These are phyloP conservation scores for Pelargonium nanum DNA, from an alignment of 345 rosid genomes.

Conservation along the genomic window DNA sequence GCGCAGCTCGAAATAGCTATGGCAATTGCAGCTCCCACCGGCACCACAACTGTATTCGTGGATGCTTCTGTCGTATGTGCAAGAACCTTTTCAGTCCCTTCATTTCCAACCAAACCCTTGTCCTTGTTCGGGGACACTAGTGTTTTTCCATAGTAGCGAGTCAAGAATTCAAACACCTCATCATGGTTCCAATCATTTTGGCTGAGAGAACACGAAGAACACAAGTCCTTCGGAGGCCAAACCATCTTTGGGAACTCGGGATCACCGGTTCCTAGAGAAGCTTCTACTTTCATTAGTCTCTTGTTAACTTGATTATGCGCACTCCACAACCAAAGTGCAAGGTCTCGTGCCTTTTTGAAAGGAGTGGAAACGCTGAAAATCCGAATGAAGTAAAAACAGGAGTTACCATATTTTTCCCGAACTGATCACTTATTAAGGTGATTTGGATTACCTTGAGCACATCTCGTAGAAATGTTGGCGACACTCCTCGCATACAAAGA, in stretches of 20 bases:
- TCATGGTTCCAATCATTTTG: conserved; percentile 56
- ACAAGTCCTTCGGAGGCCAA: conserved; percentile 92
- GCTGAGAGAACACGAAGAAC: conserved; percentile 51
- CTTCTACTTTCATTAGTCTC: conserved; percentile 73
- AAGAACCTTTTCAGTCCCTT: conserved; percentile 23
- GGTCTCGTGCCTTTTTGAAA: conserved; percentile 55
- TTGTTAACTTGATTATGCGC: conserved; percentile 80
- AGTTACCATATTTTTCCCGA: no score
- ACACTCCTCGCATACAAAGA: conserved; percentile 91
- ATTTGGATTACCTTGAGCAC: conserved; percentile 71
- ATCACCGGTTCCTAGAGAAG: conserved; percentile 65
- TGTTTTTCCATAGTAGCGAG: conserved; percentile 48
- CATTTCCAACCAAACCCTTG: conserved; percentile 25
- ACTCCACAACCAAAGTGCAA: conserved; percentile 87
- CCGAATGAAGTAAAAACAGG: background rate
- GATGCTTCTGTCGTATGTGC: conserved; percentile 49
- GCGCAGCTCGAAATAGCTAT: conserved; percentile 95
- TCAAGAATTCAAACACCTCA: conserved; percentile 65
- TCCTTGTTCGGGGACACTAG: conserved; percentile 61
- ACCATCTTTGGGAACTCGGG: conserved; percentile 80
- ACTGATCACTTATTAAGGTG: background rate
- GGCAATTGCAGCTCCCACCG: conserved; percentile 92
- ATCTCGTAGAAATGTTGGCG: conserved; percentile 76
- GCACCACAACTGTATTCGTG: conserved; percentile 71
- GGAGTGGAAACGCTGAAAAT: conserved; percentile 55